These are phyloP conservation scores for Puccinia polysora DNA, from an alignment of 1,284 basidiomycete species.

Conservation along the genomic window DNA sequence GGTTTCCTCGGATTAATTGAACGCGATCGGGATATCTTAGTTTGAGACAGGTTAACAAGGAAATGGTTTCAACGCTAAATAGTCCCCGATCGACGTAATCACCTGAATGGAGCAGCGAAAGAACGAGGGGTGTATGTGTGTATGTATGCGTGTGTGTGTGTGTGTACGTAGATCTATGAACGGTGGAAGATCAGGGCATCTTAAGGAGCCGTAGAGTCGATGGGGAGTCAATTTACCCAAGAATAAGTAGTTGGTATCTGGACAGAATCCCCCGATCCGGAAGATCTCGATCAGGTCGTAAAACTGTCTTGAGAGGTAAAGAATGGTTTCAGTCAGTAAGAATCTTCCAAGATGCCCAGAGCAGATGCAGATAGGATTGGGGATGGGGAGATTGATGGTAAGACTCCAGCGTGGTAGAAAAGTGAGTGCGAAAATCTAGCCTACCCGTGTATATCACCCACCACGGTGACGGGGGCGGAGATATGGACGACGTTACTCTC, in stretches of 20 bases:
- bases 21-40: constrained; percentile 94
- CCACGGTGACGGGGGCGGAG: constrained; percentile 94
- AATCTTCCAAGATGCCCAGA: background rate
- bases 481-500: constrained; percentile 99
- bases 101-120: constrained; percentile 58
- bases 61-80: constrained; percentile 98
- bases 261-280: constrained; percentile 92
- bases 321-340: constrained; percentile 1
- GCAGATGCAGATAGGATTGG: no score
- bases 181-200: background rate
- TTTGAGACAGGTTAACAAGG: constrained; percentile 91
- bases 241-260: constrained; percentile 95
- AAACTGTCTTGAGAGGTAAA: constrained; percentile 68
- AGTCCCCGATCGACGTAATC: constrained; percentile 97
- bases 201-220: background rate
- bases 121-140: no score
- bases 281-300: constrained; percentile 99
- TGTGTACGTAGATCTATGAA: no score
- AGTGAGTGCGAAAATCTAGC: constrained; percentile 48
- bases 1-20: constrained; percentile 94
- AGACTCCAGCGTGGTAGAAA: constrained; percentile 29
- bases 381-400: no score
- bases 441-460: constrained; percentile 98
- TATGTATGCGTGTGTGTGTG: no score
- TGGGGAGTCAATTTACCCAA: constrained; percentile 63